phyloP scores from a whole-genome alignment of 2,329 filamentous ascomycete species.

The Fusarium phyllophilum region DNA sequence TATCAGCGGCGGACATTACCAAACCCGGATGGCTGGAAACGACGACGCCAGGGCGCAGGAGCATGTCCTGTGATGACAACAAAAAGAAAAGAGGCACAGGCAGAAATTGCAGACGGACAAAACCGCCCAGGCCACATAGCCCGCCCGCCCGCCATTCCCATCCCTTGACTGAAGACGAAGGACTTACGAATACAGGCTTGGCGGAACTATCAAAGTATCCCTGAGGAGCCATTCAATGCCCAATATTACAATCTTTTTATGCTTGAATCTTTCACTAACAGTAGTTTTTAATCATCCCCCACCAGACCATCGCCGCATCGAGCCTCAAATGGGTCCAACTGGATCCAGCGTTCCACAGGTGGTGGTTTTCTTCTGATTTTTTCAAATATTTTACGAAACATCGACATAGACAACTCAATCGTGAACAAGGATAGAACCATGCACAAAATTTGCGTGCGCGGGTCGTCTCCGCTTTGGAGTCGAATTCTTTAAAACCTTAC shows the following conservation, averaged over 20 bases:
- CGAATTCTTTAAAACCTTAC: constrained; percentile 13
- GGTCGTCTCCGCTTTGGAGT: constrained; percentile 24
- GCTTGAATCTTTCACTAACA: constrained; percentile 16
- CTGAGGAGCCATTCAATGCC: neutral
- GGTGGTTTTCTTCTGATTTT: constrained; percentile 9
- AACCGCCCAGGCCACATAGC: constrained; percentile 5
- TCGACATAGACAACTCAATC: constrained; percentile 4
- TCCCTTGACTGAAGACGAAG: constrained; percentile 2
- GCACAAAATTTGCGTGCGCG: constrained; percentile 21
- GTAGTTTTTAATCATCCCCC: constrained; percentile 11
- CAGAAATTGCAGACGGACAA: constrained; percentile 21
- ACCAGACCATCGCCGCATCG: constrained; percentile 26
- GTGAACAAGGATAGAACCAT: constrained; percentile 36
- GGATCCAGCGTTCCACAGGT: constrained; percentile 23
- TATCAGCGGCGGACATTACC: constrained; percentile 4
- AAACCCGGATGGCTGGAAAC: constrained; percentile 17
- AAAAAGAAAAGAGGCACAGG: constrained; percentile 8
- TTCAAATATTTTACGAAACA: constrained; percentile 18
- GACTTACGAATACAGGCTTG: constrained; percentile 11
- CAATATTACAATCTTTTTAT: constrained; percentile 2
- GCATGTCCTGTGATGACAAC: constrained; percentile 2
- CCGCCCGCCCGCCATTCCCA: neutral
- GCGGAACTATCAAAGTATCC: constrained; percentile 7
- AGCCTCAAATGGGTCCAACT: constrained; percentile 13
- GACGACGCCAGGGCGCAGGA: constrained; percentile 32